Evolutionary conservation across 2,329 filamentous ascomycete genomes (phyloP), one percentile per base, ranked within the genome.

Genomic region (Alternaria consortialis): DNA sequence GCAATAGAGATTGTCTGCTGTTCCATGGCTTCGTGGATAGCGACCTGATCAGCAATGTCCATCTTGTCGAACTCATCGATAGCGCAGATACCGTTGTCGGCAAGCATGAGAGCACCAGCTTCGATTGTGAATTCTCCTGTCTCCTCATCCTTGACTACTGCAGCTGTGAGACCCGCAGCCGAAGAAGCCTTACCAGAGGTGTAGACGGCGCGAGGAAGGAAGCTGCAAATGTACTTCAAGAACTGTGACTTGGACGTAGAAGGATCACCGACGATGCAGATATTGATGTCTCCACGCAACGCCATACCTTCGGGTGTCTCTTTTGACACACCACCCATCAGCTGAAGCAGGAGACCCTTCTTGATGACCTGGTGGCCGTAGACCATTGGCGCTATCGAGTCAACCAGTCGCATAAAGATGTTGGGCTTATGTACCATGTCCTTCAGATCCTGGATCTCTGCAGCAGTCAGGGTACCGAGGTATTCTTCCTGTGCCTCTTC

Each of bases 61-160:
- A 99, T 99, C 84, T 99, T 99, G 87, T 99, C 95, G 72, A 99
- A 99, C 78, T 99, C 95, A 76, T 99, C 95, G 77, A 99, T 99
- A 61, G 93, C 94, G 80, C 95, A 99, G 72, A 98, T 96, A 55
- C 95, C 95, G 69, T 97, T 97, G 74, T 98, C 88, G 23, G 95
- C 95, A 63, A 99, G 84, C 95, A 99, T 98, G 59, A 99, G 88
- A 12, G 95, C 95, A 82, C 95, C 95, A 7, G 95, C 95, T 82
- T 99, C 95, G 70, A 99, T 99, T 13, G 95, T 99, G 78, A 97
- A 97, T 76, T 99, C 95, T 67, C 95, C 95, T 20, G 95, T 99
- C 81, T 99, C 95, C 76, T 98, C 94, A 74, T 99, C 95, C 79
- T 98, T 99, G 64, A 98, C 90, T 0, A 99, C 95, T 0, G 95